These are phyloP conservation scores for Sarocladium kiliense DNA, from an alignment of 2,329 filamentous ascomycete genomes.

Conservation along the genomic window DNA sequence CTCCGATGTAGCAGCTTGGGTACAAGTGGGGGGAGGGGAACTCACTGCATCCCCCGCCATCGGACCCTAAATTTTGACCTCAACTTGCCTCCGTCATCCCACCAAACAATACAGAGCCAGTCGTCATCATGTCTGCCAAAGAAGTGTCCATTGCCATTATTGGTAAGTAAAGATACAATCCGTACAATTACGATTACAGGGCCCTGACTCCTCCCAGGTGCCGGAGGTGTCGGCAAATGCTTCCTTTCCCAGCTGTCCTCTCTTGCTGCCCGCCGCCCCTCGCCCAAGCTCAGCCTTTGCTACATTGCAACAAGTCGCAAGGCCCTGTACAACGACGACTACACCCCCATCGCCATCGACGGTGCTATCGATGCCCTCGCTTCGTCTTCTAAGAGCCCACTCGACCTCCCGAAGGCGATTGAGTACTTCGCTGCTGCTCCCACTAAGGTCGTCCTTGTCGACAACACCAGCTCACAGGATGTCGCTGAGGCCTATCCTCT, in stretches of 20 bases:
- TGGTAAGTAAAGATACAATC: slow-evolving; percentile 27
- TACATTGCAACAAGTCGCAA: slow-evolving; percentile 84
- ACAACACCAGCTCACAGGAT: slow-evolving; percentile 91
- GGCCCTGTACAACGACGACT: slow-evolving; percentile 69
- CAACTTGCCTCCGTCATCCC: slow-evolving; percentile 20
- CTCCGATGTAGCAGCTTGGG: slow-evolving; percentile 2
- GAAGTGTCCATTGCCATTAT: slow-evolving; percentile 50
- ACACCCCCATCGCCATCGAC: slow-evolving; percentile 60
- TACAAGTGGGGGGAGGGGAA: slow-evolving; percentile 6
- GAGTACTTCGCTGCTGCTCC: slow-evolving; percentile 75
- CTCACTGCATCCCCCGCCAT: slow-evolving; percentile 26
- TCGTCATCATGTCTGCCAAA: slow-evolving; percentile 32
- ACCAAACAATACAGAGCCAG: slow-evolving; percentile 22
- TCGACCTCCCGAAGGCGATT: slow-evolving; percentile 64
- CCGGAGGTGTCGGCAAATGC: slow-evolving; percentile 86
- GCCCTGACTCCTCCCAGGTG: slow-evolving; percentile 49
- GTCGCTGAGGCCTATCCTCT: slow-evolving; percentile 78
- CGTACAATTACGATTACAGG: background rate
- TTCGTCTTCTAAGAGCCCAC: slow-evolving; percentile 58
- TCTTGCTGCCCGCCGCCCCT: slow-evolving; percentile 61
- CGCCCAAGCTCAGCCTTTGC: slow-evolving; percentile 69
- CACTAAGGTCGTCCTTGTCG: slow-evolving; percentile 75
- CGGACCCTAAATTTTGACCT: slow-evolving; percentile 21
- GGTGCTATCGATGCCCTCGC: slow-evolving; percentile 58
- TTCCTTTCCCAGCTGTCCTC: slow-evolving; percentile 78